Evolutionary conservation across 2,329 filamentous ascomycete species (phyloP).

Genomic region (Penicillium sp.): DNA sequence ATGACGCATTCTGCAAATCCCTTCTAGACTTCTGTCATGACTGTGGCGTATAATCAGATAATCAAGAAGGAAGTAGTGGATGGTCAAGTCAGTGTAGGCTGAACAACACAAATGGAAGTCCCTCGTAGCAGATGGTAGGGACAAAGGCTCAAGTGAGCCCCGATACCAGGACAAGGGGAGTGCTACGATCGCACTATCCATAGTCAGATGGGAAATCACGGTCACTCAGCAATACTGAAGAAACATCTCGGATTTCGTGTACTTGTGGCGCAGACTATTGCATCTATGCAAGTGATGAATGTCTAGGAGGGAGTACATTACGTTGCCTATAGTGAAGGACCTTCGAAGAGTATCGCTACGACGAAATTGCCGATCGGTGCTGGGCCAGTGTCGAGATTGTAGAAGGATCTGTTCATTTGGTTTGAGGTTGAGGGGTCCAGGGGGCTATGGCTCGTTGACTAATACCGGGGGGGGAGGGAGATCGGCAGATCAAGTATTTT

Average conservation of each 20-base stretch:
- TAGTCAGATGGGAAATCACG: not conserved
- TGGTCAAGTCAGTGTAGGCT: not conserved
- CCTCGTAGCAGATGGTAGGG: not conserved
- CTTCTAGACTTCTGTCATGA: not conserved
- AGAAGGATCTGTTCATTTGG: not conserved
- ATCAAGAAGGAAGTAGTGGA: not conserved
- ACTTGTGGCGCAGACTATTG: no score
- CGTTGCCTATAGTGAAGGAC: no score
- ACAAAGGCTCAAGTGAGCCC: not conserved
- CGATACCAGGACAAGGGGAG: not conserved
- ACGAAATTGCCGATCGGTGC: not conserved
- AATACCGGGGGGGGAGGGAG: not conserved
- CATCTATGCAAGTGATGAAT: no score
- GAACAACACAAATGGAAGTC: not conserved
- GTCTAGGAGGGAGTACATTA: no score
- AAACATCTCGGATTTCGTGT: no score
- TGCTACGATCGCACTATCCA: not conserved
- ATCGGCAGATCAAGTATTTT: not conserved
- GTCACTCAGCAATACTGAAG: no score
- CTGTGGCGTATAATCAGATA: not conserved
- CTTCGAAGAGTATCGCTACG: not conserved
- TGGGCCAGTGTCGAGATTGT: not conserved
- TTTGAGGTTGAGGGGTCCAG: slow-evolving; percentile 7
- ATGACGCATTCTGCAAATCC: no score
- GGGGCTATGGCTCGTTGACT: not conserved